Evolutionary conservation across 2,329 filamentous ascomycete species (phyloP).

Genomic region (Calonectria montana): DNA sequence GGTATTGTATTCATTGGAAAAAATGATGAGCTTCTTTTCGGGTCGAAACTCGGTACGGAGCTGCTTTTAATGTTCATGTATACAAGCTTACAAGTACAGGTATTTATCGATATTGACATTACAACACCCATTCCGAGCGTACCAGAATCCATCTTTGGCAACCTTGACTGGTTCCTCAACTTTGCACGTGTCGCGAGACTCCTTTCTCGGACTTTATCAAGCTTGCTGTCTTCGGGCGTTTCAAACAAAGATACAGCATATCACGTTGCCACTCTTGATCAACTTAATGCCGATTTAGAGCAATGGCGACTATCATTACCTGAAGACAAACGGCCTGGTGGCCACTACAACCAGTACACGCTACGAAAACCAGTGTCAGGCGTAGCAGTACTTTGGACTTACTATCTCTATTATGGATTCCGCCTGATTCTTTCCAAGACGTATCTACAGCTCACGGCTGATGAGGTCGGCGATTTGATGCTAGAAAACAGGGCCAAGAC

Average conservation of each 20-base stretch:
- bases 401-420: conserved; percentile 35
- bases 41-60: conserved; percentile 32
- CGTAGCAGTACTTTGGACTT: conserved; percentile 26
- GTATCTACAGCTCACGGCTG: conserved; percentile 22
- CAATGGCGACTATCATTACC: conserved; percentile 25
- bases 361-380: conserved; percentile 23
- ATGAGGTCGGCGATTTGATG: not conserved
- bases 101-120: conserved; percentile 30
- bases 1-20: conserved; percentile 34
- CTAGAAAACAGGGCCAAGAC: not conserved
- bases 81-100: conserved; percentile 6
- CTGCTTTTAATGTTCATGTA: no score
- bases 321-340: conserved; percentile 20
- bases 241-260: conserved; percentile 18
- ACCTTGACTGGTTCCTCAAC: conserved; percentile 25
- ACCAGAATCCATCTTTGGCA: conserved; percentile 32
- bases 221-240: conserved; percentile 30
- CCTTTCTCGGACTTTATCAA: conserved; percentile 28
- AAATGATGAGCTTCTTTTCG: conserved; percentile 37
- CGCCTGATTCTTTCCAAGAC: conserved; percentile 28
- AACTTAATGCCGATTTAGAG: conserved; percentile 31
- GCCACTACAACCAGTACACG: not conserved
- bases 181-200: conserved; percentile 29
- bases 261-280: conserved; percentile 16
- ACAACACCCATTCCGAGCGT: conserved; percentile 28